Percentiles rank a stretch among this genome's conserved stretches.
These are phyloP conservation scores for Suillus ampliporus DNA, from an alignment of 768 basidiomycete species.

Conservation along the genomic window DNA sequence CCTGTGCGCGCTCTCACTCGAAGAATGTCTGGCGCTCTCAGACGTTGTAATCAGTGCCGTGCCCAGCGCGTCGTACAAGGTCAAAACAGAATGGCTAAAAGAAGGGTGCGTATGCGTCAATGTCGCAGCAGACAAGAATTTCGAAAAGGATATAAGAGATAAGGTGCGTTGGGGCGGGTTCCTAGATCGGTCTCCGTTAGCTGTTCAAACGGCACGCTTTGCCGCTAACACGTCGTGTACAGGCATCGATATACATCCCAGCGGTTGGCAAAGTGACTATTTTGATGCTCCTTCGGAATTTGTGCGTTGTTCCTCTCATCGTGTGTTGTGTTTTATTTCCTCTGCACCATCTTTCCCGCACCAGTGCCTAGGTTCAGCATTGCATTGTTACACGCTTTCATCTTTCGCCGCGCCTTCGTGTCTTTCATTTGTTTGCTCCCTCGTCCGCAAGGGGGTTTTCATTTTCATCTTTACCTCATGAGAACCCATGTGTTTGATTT, in stretches of 20 bases:
- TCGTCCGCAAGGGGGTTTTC: background rate
- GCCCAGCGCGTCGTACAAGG: slow-evolving; percentile 82
- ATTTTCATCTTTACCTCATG: background rate
- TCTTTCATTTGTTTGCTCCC: background rate
- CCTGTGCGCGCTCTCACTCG: slow-evolving; percentile 67
- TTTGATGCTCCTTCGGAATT: slow-evolving; percentile 93
- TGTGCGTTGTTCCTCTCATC: slow-evolving; percentile 57
- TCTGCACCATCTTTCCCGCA: background rate
- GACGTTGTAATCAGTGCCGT: slow-evolving; percentile 97
- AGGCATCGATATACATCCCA: slow-evolving; percentile 95
- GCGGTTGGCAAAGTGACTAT: slow-evolving; percentile 99
- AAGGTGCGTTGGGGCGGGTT: slow-evolving; percentile 60
- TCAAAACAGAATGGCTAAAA: slow-evolving; percentile 88
- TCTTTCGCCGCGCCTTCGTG: background rate
- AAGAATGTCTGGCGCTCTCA: slow-evolving; percentile 81
- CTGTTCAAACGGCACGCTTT: too few species aligned
- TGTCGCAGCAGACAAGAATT: slow-evolving; percentile 95
- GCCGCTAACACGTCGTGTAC: background rate
- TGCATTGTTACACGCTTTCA: background rate
- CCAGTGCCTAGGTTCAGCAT: background rate
- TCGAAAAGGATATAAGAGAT: slow-evolving; percentile 89
- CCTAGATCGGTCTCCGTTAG: background rate
- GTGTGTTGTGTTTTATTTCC: background rate
- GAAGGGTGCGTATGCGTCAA: slow-evolving; percentile 95
- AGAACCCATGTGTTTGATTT: background rate